Evolutionary conservation across 1,139 yeast genomes (phyloP).

Genomic region (Pichia kudriavzevii): DNA sequence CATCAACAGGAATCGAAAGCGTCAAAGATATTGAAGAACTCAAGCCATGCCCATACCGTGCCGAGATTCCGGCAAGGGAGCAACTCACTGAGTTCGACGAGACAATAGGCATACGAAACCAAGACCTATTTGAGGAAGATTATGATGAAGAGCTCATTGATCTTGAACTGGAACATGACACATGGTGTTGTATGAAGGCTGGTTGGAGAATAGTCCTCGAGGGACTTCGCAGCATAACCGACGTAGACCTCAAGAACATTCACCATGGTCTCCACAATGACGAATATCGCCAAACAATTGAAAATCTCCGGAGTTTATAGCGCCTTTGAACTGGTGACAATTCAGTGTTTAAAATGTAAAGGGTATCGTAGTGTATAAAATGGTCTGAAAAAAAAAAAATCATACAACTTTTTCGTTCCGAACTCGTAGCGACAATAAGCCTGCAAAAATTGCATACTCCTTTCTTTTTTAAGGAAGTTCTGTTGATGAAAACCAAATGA

Average conservation of each 20-base stretch:
- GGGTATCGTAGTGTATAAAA: no score
- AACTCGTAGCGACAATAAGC: no score
- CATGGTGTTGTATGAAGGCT: conserved; percentile 27
- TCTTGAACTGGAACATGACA: conserved; percentile 27
- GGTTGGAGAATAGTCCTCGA: conserved; percentile 13
- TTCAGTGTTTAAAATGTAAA: no score
- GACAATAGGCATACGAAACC: neutral
- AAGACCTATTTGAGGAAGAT: conserved; percentile 1
- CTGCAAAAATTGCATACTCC: no score
- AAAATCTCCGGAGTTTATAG: no score
- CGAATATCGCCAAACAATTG: no score
- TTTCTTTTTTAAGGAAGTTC: no score
- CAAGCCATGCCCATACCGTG: conserved; percentile 23
- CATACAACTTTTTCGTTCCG: no score
- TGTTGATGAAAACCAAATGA: no score
- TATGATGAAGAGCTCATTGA: conserved; percentile 21
- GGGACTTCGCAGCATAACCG: conserved; percentile 12
- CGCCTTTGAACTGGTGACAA: no score
- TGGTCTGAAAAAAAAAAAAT: no score
- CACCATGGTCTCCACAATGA: no score
- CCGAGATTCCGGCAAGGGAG: conserved; percentile 14
- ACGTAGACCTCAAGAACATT: conserved; percentile 2
- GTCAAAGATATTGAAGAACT: conserved; percentile 14
- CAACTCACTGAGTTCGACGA: conserved; percentile 12
- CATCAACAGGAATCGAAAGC: conserved; percentile 1